Percentiles rank a stretch among this genome's conserved stretches.
Conservation (phyloP, 805 yeast genomes). For the Cyberlindnera subsufficiens region DNA sequence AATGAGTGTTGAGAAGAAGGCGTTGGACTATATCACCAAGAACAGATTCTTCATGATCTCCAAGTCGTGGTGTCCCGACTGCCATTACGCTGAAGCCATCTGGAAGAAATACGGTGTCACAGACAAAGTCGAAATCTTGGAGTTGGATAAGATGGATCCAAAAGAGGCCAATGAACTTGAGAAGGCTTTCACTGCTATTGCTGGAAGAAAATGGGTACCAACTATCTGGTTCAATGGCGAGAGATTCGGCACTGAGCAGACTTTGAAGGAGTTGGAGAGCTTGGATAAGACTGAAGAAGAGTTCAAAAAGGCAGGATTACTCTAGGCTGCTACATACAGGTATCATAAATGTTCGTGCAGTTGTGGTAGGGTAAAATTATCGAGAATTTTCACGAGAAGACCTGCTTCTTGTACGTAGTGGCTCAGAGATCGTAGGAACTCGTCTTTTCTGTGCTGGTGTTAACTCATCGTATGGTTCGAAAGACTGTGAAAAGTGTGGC, state of each 20-base stretch:
- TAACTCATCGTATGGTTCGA: conserved; percentile 1
- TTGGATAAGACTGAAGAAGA: conserved; percentile 18
- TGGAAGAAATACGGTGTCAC: conserved; percentile 48
- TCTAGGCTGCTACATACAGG: background rate
- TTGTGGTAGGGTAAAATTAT: background rate
- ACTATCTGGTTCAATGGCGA: conserved; percentile 56
- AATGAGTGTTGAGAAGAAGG: conserved; percentile 21
- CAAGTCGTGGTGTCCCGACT: conserved; percentile 78
- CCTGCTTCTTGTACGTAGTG: conserved; percentile 23
- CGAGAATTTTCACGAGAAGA: conserved; percentile 21
- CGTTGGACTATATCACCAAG: conserved; percentile 38
- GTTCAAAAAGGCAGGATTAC: conserved; percentile 18
- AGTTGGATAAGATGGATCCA: conserved; percentile 46
- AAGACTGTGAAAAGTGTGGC: background rate
- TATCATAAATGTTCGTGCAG: no score
- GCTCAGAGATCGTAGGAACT: conserved; percentile 21
- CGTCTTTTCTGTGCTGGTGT: conserved; percentile 24
- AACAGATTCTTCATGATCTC: conserved; percentile 53
- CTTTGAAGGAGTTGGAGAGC: conserved; percentile 29
- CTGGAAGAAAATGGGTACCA: conserved; percentile 67
- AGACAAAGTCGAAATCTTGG: conserved; percentile 48
- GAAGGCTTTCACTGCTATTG: conserved; percentile 46
- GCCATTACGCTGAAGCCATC: conserved; percentile 53
- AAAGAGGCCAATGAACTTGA: conserved; percentile 48
- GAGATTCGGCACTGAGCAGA: conserved; percentile 52